Evolutionary conservation across 345 rosid genomes (phyloP), one percentile per base, ranked within the genome.

Genomic region (Brassica napus): DNA sequence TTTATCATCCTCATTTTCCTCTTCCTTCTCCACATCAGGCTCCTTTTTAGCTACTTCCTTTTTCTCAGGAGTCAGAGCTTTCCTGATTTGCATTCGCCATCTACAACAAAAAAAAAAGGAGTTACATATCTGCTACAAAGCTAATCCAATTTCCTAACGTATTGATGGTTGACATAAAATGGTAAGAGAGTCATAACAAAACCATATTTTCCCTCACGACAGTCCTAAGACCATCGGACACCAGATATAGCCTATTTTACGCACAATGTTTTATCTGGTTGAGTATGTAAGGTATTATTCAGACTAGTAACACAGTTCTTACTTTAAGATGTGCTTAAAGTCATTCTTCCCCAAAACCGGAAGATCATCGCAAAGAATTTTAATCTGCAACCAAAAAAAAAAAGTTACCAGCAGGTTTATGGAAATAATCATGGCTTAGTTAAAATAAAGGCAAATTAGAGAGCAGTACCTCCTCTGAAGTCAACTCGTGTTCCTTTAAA

Each of bases 271-370:
- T 42, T 14, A 30, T 61, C 64, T 31, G 8, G 44, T 35, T 8
- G 42, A 35, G 10, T 35, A 8, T 35, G 42, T 35, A 35, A 35
- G 42, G 42, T 35, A 35, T 35, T 35, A 35, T 35, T 35, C 42
- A 0, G 10, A 8, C 42, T 35, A 35, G 24, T 21, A 42, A 42
- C 18, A 5, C 31, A 16, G 66, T 67, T 57, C 98, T 86, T 89
- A 95, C 99, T 93, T 95, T 79, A 93, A 47, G 62, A 91, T 85
- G 82, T 89, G 74, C 88, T 95, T 95, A 87, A 95, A 95, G 82
- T 95, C 97, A 83, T 91, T 93, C 89, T 93, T 92, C 69, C 96
- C 96, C 81, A 93, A 78, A 71, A 95, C 98, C 75, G 88, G 84
- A 78, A 95, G 87, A 88, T 95, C 98, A 55, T 90, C 97, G 74